Base-by-base conservation (phyloP, 2,329 filamentous ascomycete species). In the Fusarium vanettenii region DNA sequence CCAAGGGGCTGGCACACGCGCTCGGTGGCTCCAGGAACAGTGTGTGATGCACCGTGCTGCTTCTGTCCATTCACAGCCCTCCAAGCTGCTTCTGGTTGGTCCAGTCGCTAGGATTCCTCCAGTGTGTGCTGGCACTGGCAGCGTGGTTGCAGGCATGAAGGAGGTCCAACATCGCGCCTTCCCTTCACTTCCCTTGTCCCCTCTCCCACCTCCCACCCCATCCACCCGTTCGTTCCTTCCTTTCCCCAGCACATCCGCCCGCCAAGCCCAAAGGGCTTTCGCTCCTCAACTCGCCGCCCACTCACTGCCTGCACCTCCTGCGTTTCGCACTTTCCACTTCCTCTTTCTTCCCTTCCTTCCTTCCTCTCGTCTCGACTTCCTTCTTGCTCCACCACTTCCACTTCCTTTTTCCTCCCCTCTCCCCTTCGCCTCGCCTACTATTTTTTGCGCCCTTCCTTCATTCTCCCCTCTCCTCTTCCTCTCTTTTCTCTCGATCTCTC, bases 381-480 rank as follows among this genome's bases (percentile, higher is more conserved):
- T 52, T 52, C 48, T 52, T 77, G 79, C 76, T 78, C 76, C 79
- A 78, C 77, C 77, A 76, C 75, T 80, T 79, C 43, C 43, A 29
- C 45, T 50, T 50, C 80, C 77, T 79, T 79, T 80, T 77, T 77
- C 76, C 79, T 80, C 76, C 77, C 78, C 73, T 71, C 48, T 59
- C 66, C 64, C 80, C 72, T 74, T 67, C 76, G 77, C 69, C 76
- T 67, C 76, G 77, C 69, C 76, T 72, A 76, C 73, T 76, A 77
- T 72, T 77, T 72, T 77, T 75, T 72, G 78, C 77, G 79, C 76
- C 76, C 76, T 78, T 76, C 78, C 74, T 76, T 77, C 73, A 75
- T 77, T 74, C 79, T 77, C 78, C 78, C 78, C 80, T 76, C 73
- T 78, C 76, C 61, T 75, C 76, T 71, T 73, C 75, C 67, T 73